Percentiles rank a stretch among this genome's conserved stretches.
Evolutionary conservation across 176 grass and related monocot genomes (phyloP).

Genomic region (Triticum timopheevii): DNA sequence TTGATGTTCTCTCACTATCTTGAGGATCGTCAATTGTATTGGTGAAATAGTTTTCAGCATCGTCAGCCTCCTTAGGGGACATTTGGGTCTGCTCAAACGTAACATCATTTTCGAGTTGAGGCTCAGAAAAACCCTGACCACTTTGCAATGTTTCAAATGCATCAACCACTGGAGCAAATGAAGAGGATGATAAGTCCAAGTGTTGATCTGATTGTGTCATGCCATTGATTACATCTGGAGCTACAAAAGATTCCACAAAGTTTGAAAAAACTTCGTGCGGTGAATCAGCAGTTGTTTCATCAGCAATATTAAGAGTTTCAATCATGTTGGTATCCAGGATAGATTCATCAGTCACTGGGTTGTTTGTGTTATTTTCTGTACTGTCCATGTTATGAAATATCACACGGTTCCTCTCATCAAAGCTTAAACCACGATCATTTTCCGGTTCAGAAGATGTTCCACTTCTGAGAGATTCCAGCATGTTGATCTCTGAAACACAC

Average conservation of each 20-base stretch:
- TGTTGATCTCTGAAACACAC: conserved; percentile 39
- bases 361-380: neutral
- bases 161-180: conserved; percentile 12
- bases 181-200: neutral
- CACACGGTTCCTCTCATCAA: neutral
- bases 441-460: neutral
- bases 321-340: conserved; percentile 18
- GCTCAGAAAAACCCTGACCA: neutral
- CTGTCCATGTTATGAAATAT: neutral
- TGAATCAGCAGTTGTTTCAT: neutral
- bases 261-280: neutral
- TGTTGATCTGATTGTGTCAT: conserved; percentile 10
- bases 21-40: neutral
- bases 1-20: neutral
- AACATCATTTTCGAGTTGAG: neutral
- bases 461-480: conserved; percentile 10
- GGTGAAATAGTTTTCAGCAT: neutral
- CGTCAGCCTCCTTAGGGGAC: neutral
- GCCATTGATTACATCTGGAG: conserved; percentile 4
- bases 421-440: neutral
- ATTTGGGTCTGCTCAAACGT: neutral
- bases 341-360: neutral
- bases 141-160: conserved; percentile 15
- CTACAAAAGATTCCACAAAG: neutral
- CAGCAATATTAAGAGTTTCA: neutral